Percentiles rank a stretch among this genome's conserved stretches.
Conservation (phyloP, 2,329 filamentous ascomycete species). For the Chrysosporium keratinophilum region DNA sequence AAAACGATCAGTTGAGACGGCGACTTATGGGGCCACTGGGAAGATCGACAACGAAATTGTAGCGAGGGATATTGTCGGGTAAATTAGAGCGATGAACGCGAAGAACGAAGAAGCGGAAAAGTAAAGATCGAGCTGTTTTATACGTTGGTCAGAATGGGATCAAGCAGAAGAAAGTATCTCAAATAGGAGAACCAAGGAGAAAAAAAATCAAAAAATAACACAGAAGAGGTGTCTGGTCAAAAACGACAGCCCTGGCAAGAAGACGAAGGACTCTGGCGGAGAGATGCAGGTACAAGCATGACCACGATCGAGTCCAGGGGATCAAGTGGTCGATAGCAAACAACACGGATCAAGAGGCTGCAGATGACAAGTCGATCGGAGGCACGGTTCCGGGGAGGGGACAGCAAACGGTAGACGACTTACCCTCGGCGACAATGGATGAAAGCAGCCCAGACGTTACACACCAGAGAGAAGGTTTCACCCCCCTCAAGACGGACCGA, state of each 20-base stretch:
- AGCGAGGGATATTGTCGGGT: background rate
- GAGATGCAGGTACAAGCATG: background rate
- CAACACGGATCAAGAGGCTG: constrained; percentile 2
- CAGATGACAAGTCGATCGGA: background rate
- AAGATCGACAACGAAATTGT: background rate
- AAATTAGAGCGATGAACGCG: background rate
- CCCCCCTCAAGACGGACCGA: background rate
- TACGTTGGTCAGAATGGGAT: background rate
- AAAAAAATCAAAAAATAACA: background rate
- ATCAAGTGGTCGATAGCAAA: background rate
- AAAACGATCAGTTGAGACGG: background rate
- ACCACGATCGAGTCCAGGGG: background rate
- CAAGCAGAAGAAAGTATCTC: background rate
- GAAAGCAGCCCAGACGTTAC: background rate
- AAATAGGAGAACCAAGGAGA: background rate
- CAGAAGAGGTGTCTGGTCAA: background rate
- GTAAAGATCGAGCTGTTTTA: background rate
- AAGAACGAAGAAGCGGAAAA: background rate
- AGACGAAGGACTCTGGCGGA: background rate
- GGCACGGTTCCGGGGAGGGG: background rate
- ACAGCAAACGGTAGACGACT: constrained; percentile 4
- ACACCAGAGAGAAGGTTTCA: background rate
- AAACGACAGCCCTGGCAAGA: background rate
- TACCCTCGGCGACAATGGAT: background rate
- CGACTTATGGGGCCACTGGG: background rate